Conservation (phyloP, 225 moss, liverwort and hornwort genomes). For the Polytrichum commune region DNA sequence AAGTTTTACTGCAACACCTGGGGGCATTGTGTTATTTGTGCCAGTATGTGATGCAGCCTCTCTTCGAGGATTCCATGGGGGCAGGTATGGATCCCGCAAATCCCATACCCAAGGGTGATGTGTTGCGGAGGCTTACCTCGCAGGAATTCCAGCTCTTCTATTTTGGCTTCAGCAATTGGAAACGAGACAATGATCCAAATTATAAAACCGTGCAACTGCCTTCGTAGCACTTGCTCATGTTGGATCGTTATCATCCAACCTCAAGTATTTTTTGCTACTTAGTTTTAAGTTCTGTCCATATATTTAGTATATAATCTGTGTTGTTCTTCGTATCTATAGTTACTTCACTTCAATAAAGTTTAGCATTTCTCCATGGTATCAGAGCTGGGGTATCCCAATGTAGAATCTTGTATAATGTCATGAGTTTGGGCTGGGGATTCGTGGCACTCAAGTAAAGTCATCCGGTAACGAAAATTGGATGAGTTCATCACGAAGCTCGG, state of each 20-base stretch:
- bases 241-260: background rate
- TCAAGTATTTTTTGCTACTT: background rate
- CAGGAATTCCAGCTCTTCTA: slow-evolving; percentile 2
- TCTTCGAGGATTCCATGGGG: background rate
- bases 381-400: background rate
- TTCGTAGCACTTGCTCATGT: slow-evolving; percentile 1
- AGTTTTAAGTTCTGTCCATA: background rate
- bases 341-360: slow-evolving; percentile 1
- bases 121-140: background rate
- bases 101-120: slow-evolving; percentile 4
- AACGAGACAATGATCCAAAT: background rate
- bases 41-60: slow-evolving; percentile 4
- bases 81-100: background rate
- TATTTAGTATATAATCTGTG: background rate
- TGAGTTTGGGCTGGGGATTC: too few relatives aligned
- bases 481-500: too few relatives aligned
- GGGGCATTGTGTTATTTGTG: slow-evolving; percentile 3
- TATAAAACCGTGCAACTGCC: background rate
- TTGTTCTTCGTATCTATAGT: background rate
- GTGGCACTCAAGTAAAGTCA: too few relatives aligned
- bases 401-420: too few relatives aligned
- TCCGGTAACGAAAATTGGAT: too few relatives aligned
- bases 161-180: background rate
- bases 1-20: background rate
- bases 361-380: slow-evolving; percentile 2